Evolutionary conservation across 345 rosid species (phyloP), one percentile per base, ranked within the genome.

Genomic region (Cardamine chenopodiifolia): DNA sequence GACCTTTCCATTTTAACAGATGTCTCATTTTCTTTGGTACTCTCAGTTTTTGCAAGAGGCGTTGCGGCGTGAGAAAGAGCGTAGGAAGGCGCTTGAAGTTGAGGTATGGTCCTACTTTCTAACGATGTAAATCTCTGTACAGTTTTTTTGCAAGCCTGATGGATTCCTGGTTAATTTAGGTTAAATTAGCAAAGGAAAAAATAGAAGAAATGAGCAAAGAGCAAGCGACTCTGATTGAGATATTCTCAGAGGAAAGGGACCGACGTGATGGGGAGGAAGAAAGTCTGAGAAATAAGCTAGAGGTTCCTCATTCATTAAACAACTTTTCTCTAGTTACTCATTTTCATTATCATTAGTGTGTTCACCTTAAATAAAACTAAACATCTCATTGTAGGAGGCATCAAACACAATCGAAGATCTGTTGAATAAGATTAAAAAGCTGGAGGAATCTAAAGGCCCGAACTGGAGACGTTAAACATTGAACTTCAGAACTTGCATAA

Each of bases 211-310:
- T 87, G 89, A 83, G 71, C 76, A 82, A 75, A 75, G 98, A 91
- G 80, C 91, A 88, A 74, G 93, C 87, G 71, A 87, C 79, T 70
- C 80, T 94, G 14, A 77, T 88, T 42, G 83, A 83, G 25, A 80
- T 91, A 20, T 86, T 94, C 80, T 62, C 90, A 1, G 96, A 94
- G 86, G 96, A 91, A 75, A 86, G 93, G 78, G 87, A 82, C 28
- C 81, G 88, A 4, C 78, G 97, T 26, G 91, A 94, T 42, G 72
- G 25, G 70, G 95, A 85, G 70, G 97, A 89, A 75, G 90, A 87
- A 53, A 78, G 62, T 77, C 69, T 94, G 83, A 83, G 91, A 68
- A 86, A 83, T 58, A 89, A 85, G 80, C 68, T 85, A 22, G 86
- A 90, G 97, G 96, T 94, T 68, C 47, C 17, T 44, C 54, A 39